phyloP scores from a whole-genome alignment of 352 stramenopile genomes.

The Phytophthora pinifolia region DNA sequence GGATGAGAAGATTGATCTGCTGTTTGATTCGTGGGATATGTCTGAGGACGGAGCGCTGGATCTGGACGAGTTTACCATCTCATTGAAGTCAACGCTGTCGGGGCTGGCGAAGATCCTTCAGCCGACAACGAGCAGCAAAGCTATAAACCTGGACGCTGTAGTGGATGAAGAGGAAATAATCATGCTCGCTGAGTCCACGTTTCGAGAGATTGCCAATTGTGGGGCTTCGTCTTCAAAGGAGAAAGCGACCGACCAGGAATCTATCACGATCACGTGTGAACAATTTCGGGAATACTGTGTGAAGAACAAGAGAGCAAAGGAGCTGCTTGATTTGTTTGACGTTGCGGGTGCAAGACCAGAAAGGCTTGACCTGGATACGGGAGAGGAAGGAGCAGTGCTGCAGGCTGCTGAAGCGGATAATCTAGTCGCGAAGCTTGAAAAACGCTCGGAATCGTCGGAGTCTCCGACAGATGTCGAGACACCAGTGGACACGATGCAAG shows the following conservation, averaged over 20 bases:
- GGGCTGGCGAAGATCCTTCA: constrained; percentile 73
- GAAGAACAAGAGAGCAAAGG: constrained; percentile 56
- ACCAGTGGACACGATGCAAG: constrained; percentile 1
- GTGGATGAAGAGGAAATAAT: constrained; percentile 73
- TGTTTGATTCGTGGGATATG: constrained; percentile 90
- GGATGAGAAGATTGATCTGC: constrained; percentile 80
- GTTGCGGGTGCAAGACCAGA: constrained; percentile 28
- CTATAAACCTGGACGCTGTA: constrained; percentile 1
- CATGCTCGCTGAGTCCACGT: constrained; percentile 56
- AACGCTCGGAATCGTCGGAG: constrained; percentile 8
- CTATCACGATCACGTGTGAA: constrained; percentile 63
- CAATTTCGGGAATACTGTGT: constrained; percentile 78
- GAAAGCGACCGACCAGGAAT: constrained; percentile 19
- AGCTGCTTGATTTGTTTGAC: constrained; percentile 72
- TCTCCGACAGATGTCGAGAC: constrained; percentile 4
- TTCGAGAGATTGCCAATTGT: constrained; percentile 66
- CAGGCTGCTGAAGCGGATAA: constrained; percentile 9
- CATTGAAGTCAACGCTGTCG: constrained; percentile 79
- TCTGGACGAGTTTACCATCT: constrained; percentile 87
- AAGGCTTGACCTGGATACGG: constrained; percentile 1
- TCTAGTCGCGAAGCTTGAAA: constrained; percentile 26
- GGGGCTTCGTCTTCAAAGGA: constrained; percentile 23
- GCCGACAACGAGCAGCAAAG: constrained; percentile 7
- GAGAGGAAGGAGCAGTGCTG: constrained; percentile 6
- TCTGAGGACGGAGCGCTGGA: constrained; percentile 78